A percentile compares a stretch with the other conserved stretches of the same genome.
Evolutionary conservation across 176 grass and related monocot genomes (phyloP).

Genomic region (Themeda triandra): DNA sequence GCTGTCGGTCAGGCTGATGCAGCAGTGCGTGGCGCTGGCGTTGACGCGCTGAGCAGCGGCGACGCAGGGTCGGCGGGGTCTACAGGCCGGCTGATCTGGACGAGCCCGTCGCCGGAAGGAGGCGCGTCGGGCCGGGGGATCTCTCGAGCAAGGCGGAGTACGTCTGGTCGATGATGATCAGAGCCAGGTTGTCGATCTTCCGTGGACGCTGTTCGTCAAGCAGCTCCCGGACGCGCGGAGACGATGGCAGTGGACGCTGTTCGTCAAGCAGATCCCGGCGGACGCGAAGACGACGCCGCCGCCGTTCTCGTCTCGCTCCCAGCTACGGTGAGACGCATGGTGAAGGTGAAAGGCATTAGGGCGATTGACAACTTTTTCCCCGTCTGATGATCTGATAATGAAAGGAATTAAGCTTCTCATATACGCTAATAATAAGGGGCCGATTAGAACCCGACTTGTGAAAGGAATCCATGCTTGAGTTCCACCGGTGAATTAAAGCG

Average conservation of each 20-base stretch:
- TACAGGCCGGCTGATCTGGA: conserved; percentile 3
- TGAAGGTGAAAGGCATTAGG: background rate
- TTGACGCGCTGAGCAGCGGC: conserved; percentile 22
- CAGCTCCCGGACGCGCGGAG: background rate
- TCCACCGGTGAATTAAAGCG: no score
- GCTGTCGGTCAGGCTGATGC: conserved; percentile 1
- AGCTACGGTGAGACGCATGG: background rate
- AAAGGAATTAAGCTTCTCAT: no score
- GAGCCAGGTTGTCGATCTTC: background rate
- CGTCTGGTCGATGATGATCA: conserved; percentile 30
- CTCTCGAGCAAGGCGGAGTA: background rate
- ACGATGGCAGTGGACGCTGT: background rate
- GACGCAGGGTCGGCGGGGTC: conserved; percentile 28
- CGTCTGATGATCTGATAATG: background rate
- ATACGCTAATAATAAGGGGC: no score
- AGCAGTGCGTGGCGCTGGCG: conserved; percentile 30
- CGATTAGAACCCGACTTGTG: no score
- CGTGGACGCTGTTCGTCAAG: conserved; percentile 6
- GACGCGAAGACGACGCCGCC: background rate
- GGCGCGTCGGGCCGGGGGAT: background rate
- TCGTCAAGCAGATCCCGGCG: background rate
- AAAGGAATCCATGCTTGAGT: no score
- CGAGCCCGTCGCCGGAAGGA: background rate
- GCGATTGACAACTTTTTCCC: background rate
- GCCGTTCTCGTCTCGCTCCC: background rate